These are phyloP conservation scores for Macadamia tetraphylla DNA, from an alignment of 164 flowering plant species.

Conservation along the genomic window DNA sequence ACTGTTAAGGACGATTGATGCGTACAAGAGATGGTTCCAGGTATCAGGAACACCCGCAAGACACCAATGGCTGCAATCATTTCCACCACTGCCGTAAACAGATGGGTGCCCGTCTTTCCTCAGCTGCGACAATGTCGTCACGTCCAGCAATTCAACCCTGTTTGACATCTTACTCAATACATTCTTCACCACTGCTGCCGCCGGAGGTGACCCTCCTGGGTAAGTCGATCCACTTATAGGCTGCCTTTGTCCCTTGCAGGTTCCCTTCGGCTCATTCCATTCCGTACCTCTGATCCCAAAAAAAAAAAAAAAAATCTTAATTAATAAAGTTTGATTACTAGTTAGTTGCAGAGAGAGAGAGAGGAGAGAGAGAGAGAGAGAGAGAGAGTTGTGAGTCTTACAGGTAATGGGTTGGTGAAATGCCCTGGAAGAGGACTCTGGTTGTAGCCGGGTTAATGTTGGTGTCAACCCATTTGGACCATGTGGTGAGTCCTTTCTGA, in stretches of 20 bases:
- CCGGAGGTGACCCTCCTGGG: constrained; percentile 27
- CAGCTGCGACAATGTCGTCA: constrained; percentile 32
- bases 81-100: constrained; percentile 22
- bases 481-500: constrained; percentile 5
- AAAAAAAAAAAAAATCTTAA: too few relatives aligned
- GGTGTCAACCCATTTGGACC: constrained; percentile 13
- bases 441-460: constrained; percentile 10
- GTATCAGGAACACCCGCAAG: constrained; percentile 49
- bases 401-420: constrained; percentile 13
- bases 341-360: too few relatives aligned
- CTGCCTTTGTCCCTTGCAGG: constrained; percentile 19
- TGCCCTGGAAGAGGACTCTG: constrained; percentile 11
- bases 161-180: constrained; percentile 18
- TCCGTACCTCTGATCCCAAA: constrained; percentile 15
- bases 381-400: constrained; percentile 3
- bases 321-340: too few relatives aligned
- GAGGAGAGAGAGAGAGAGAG: too few relatives aligned
- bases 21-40: constrained; percentile 39
- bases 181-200: constrained; percentile 24
- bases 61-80: constrained; percentile 54
- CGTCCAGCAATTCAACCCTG: constrained; percentile 27
- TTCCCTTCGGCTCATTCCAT: constrained; percentile 19
- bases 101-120: constrained; percentile 48
- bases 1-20: constrained; percentile 16
- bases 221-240: constrained; percentile 17